Percentiles rank a stretch among this genome's conserved stretches.
Evolutionary conservation across 768 basidiomycete species (phyloP).

Genomic region (Lactarius vividus): DNA sequence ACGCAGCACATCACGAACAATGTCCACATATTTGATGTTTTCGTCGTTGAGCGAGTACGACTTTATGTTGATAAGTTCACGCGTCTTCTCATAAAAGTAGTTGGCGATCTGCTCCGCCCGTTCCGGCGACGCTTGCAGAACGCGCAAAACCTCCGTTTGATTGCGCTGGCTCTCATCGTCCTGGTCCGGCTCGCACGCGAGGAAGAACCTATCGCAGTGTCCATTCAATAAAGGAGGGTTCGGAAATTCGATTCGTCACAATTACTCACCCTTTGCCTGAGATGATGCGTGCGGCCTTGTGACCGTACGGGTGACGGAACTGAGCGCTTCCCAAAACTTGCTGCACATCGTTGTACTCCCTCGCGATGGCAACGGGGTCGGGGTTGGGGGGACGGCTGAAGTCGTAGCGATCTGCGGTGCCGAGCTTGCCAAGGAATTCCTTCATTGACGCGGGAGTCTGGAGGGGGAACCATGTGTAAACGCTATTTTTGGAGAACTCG

Average conservation of each 20-base stretch:
- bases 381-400: slow-evolving; percentile 46
- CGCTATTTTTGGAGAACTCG: slow-evolving; percentile 63
- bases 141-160: slow-evolving; percentile 45
- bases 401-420: slow-evolving; percentile 53
- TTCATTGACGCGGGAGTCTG: slow-evolving; percentile 76
- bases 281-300: slow-evolving; percentile 52
- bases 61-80: slow-evolving; percentile 49
- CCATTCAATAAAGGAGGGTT: not conserved
- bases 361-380: slow-evolving; percentile 35
- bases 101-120: slow-evolving; percentile 48
- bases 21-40: slow-evolving; percentile 53
- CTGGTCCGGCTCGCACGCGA: slow-evolving; percentile 41
- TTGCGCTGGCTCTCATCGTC: slow-evolving; percentile 41
- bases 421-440: slow-evolving; percentile 53
- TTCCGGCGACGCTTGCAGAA: slow-evolving; percentile 48
- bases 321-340: slow-evolving; percentile 48
- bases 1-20: slow-evolving; percentile 67
- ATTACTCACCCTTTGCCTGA: slow-evolving; percentile 54
- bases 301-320: slow-evolving; percentile 51
- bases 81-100: slow-evolving; percentile 67
- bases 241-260: not conserved
- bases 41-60: slow-evolving; percentile 58
- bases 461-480: slow-evolving; percentile 86
- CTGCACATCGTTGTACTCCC: slow-evolving; percentile 49
- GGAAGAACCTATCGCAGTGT: slow-evolving; percentile 57